A percentile compares a stretch with the other conserved stretches of the same genome.
phyloP scores from a whole-genome alignment of 345 rosid species.

The Gossypium stocksii region DNA sequence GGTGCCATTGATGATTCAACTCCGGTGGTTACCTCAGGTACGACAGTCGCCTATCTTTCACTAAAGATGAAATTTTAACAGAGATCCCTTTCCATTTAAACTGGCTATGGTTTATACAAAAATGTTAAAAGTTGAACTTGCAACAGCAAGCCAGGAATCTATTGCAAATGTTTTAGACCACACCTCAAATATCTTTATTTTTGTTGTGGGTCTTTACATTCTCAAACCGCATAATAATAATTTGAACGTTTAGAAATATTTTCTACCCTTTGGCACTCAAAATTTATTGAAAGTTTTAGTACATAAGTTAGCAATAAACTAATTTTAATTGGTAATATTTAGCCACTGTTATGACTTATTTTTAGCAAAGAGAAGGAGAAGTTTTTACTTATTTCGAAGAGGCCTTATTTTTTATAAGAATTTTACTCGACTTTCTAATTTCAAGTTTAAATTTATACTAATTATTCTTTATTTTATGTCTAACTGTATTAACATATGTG shows the following conservation, averaged over 20 bases:
- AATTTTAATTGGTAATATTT: no score
- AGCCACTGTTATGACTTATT: no score
- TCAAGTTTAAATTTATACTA: no score
- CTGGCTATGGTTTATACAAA: not conserved
- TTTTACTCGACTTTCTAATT: no score
- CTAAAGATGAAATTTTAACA: not conserved
- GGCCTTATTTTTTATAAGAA: no score
- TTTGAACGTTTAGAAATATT: not conserved
- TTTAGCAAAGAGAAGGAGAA: no score
- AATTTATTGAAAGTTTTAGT: not conserved
- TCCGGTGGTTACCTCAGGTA: constrained; percentile 69
- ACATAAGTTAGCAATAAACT: no score
- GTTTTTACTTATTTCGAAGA: no score
- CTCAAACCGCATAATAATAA: not conserved
- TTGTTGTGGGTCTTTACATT: not conserved
- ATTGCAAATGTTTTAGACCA: not conserved
- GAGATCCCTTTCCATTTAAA: not conserved
- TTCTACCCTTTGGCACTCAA: not conserved
- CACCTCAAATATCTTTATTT: not conserved
- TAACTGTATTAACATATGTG: no score
- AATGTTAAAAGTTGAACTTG: not conserved
- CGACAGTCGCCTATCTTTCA: not conserved
- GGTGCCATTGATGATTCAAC: constrained; percentile 89
- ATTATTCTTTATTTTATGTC: no score
- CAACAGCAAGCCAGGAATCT: not conserved